Base-by-base conservation (phyloP, 108 stramenopile species). In the Nannochloropsis gaditana region DNA sequence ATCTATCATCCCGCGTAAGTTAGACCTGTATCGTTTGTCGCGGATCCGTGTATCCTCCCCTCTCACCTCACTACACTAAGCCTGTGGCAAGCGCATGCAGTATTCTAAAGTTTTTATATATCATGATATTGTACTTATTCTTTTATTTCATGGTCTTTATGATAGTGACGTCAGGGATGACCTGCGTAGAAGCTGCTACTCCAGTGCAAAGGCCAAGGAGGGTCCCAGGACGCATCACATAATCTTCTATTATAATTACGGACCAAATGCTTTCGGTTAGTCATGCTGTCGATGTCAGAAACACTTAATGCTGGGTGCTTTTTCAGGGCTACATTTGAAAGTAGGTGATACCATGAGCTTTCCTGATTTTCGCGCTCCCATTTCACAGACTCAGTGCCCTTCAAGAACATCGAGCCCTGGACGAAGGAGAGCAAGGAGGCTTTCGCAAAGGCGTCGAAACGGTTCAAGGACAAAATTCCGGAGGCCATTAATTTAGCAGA, bases 1-100 rank as follows among this genome's bases (percentile, higher is more conserved):
- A 73, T 73, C 59, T 73, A 73, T n/a, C 59, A 73, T 73, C 59
- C 59, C n/a, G 59, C 59, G 59, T 73, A 6, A 73, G 59, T 73
- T n/a, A 73, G 59, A 73, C n/a, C n/a, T 15, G 59, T 15, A 4
- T 73, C 59, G 59, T 73, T 73, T 2, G 4, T 31, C 31, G 31
- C 31, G 31, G 31, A 31, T 31, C 31, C 31, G 31, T 31, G 31
- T 31, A 31, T 31, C 31, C 31, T 31, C 31, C 31, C 31, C 31
- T 31, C 31, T 31, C 31, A 31, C 31, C 31, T 31, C 31, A 31
- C 0, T 31, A 31, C 31, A 31, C 31, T 31, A 31, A 31, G 31
- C 31, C 31, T 31, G 31, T 31, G 31, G 31, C 31, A 31, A 31
- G 31, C 31, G 31, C 31, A 31, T 31, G 31, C 31, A 31, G 31